Evolutionary conservation across 495 filamentous ascomycete species (phyloP).

Genomic region (Opeltia flavorubescens): DNA sequence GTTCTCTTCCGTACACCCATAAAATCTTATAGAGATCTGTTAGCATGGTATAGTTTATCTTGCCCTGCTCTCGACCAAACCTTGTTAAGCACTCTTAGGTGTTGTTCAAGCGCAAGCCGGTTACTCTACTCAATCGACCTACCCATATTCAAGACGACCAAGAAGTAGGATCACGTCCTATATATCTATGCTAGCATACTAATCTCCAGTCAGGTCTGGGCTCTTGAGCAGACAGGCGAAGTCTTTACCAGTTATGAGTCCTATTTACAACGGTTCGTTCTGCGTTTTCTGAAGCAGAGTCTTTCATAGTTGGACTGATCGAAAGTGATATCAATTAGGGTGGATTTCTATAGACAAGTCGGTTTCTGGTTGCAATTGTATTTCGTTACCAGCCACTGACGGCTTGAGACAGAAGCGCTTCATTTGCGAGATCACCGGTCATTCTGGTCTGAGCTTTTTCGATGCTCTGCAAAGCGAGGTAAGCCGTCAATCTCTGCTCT

Average conservation of each 20-base stretch:
- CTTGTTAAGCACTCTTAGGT: constrained; percentile 41
- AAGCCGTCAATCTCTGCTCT: constrained; percentile 20
- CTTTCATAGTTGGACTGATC: neutral
- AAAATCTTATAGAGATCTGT: neutral
- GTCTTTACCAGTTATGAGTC: constrained; percentile 80
- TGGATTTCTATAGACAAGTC: constrained; percentile 91
- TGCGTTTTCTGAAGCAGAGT: neutral
- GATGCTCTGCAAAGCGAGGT: constrained; percentile 91
- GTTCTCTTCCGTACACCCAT: neutral
- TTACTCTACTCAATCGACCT: constrained; percentile 63
- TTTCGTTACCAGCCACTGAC: neutral
- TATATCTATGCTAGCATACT: constrained; percentile 3
- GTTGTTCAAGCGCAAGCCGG: constrained; percentile 89
- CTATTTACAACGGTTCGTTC: constrained; percentile 61
- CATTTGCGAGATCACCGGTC: constrained; percentile 88
- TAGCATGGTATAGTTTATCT: constrained; percentile 5
- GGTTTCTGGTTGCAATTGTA: constrained; percentile 10
- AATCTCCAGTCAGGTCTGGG: constrained; percentile 56
- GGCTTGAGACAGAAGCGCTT: constrained; percentile 52
- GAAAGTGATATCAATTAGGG: constrained; percentile 32
- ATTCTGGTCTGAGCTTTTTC: constrained; percentile 86
- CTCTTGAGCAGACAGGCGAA: constrained; percentile 79
- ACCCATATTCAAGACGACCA: constrained; percentile 63
- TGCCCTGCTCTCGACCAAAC: neutral
- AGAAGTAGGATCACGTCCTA: constrained; percentile 40